These are phyloP conservation scores for Echites panduratus DNA, from an alignment of 257 asterid species.

Conservation along the genomic window DNA sequence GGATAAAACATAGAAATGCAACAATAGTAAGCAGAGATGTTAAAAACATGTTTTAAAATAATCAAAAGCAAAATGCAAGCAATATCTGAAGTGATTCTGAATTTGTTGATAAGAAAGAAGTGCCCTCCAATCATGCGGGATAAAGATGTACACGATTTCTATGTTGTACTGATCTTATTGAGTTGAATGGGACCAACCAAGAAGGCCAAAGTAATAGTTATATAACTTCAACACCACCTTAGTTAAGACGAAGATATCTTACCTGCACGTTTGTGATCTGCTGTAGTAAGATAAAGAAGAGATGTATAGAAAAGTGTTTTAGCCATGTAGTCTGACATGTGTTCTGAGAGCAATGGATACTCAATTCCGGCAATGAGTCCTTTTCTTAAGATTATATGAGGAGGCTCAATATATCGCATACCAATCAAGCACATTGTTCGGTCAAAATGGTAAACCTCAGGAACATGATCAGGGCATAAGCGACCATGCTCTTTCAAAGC, in stretches of 20 bases:
- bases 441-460: slow-evolving; percentile 94
- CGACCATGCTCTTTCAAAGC: slow-evolving; percentile 65
- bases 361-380: slow-evolving; percentile 80
- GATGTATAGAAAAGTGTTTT: slow-evolving; percentile 82
- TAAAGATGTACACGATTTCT: background rate
- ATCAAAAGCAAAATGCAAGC: background rate
- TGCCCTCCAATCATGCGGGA: background rate
- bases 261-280: slow-evolving; percentile 87
- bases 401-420: slow-evolving; percentile 91
- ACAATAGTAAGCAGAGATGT: slow-evolving; percentile 11
- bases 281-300: slow-evolving; percentile 77
- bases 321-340: slow-evolving; percentile 80
- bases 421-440: slow-evolving; percentile 82
- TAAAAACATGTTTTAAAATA: background rate
- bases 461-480: slow-evolving; percentile 72
- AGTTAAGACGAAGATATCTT: slow-evolving; percentile 11
- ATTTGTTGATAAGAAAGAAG: background rate
- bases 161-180: too few relatives aligned
- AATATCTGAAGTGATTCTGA: background rate
- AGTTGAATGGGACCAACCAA: background rate
- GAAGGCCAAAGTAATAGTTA: background rate
- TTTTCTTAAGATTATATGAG: slow-evolving; percentile 86
- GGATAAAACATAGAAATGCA: slow-evolving; percentile 28
- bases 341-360: slow-evolving; percentile 86
- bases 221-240: background rate